A percentile compares a stretch with the other conserved stretches of the same genome.
Conservation (phyloP, 805 yeast species). For the Suhomyces sp. region DNA sequence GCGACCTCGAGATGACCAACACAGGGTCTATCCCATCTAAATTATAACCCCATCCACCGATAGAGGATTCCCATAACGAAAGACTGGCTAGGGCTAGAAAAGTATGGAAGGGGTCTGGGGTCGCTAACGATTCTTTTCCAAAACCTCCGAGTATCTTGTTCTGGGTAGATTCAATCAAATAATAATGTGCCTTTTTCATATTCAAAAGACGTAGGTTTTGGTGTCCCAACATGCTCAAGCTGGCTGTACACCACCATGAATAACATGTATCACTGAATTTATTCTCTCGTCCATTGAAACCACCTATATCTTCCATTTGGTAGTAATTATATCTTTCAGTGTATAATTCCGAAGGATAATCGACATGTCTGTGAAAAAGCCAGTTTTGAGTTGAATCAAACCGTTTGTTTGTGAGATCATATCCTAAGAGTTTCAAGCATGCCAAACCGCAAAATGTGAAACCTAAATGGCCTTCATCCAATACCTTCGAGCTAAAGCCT, state of each 20-base stretch:
- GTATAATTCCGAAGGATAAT: constrained; percentile 28
- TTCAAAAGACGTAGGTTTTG: constrained; percentile 34
- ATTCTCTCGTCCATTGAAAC: constrained; percentile 84
- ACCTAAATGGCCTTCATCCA: constrained; percentile 80
- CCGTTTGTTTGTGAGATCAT: constrained; percentile 9
- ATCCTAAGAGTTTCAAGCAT: constrained; percentile 44
- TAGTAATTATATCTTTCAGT: constrained; percentile 35
- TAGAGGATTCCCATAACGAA: constrained; percentile 24
- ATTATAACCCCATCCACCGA: background rate
- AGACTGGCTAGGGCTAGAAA: constrained; percentile 60
- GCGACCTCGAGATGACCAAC: constrained; percentile 6
- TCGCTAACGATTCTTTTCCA: constrained; percentile 59
- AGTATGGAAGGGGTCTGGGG: constrained; percentile 72
- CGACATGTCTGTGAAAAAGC: constrained; percentile 65
- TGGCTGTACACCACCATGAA: constrained; percentile 76
- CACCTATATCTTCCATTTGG: constrained; percentile 61
- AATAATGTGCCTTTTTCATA: constrained; percentile 34
- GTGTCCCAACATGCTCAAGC: constrained; percentile 46
- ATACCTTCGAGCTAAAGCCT: constrained; percentile 58
- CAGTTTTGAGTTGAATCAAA: constrained; percentile 46
- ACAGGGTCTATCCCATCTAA: constrained; percentile 7
- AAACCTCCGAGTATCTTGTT: constrained; percentile 73
- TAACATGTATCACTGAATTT: constrained; percentile 87
- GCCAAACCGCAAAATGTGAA: constrained; percentile 82
- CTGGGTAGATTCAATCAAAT: constrained; percentile 57